phyloP scores from a whole-genome alignment of 2,329 filamentous ascomycete species.

The Aspergillus melleus region DNA sequence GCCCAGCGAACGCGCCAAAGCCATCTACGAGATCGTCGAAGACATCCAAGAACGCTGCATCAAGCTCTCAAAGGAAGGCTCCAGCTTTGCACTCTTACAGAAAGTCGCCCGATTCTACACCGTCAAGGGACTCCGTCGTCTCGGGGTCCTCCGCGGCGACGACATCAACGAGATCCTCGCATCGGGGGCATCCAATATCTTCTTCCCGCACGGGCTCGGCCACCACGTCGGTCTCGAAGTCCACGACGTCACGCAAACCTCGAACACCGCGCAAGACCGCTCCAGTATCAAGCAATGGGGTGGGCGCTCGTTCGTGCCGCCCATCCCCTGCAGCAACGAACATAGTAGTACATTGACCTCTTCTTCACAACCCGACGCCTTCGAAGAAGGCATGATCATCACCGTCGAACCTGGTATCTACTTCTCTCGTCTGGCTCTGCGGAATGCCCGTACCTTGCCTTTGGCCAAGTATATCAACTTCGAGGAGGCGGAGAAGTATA shows the following conservation, averaged over 20 bases:
- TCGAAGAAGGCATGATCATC: constrained; percentile 57
- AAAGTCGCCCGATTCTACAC: constrained; percentile 76
- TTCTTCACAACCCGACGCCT: constrained; percentile 10
- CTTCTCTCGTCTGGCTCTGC: constrained; percentile 40
- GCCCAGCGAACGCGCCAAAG: constrained; percentile 63
- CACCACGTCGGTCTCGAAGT: constrained; percentile 54
- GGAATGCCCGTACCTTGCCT: constrained; percentile 32
- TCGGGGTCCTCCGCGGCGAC: constrained; percentile 71
- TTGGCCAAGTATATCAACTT: constrained; percentile 41
- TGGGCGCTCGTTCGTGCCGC: background rate
- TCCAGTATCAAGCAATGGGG: background rate
- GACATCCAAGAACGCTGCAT: constrained; percentile 84
- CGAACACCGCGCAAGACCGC: constrained; percentile 31
- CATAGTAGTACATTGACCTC: constrained; percentile 26
- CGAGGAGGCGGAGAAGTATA: constrained; percentile 39
- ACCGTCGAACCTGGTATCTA: constrained; percentile 57
- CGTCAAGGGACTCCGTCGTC: constrained; percentile 71
- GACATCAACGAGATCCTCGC: constrained; percentile 52
- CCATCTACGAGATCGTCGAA: constrained; percentile 80
- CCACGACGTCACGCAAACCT: constrained; percentile 43
- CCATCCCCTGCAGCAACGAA: background rate
- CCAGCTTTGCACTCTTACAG: constrained; percentile 80
- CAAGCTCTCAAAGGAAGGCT: constrained; percentile 68
- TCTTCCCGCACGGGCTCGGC: constrained; percentile 55
- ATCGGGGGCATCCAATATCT: constrained; percentile 39